phyloP scores from a whole-genome alignment of 805 yeast genomes.

The Saccharomycopsis malanga region DNA sequence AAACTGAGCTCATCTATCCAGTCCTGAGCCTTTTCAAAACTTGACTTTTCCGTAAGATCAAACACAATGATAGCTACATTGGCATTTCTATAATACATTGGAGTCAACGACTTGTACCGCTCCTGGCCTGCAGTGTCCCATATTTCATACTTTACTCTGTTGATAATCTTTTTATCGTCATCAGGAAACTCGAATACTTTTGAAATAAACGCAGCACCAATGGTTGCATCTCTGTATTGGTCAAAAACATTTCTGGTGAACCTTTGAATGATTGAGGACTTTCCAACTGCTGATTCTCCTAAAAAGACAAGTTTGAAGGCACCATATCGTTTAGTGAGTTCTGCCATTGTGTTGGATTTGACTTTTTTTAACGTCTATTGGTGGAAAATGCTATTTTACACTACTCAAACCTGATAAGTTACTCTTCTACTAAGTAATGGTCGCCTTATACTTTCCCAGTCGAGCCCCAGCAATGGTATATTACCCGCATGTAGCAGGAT shows the following conservation, averaged over 20 bases:
- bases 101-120: conserved; percentile 73
- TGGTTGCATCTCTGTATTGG: conserved; percentile 78
- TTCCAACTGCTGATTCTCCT: conserved; percentile 46
- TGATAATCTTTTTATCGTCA: conserved; percentile 25
- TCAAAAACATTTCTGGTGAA: conserved; percentile 55
- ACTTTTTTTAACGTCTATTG: background rate
- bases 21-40: conserved; percentile 70
- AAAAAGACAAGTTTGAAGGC: conserved; percentile 36
- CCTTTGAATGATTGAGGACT: conserved; percentile 42
- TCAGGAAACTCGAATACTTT: conserved; percentile 46
- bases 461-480: too few relatives aligned
- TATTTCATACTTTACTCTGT: conserved; percentile 49
- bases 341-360: conserved; percentile 15
- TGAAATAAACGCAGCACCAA: conserved; percentile 97
- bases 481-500: too few relatives aligned
- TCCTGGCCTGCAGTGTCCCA: conserved; percentile 99
- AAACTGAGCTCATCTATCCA: conserved; percentile 91
- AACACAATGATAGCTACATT: conserved; percentile 83
- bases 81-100: conserved; percentile 77
- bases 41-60: conserved; percentile 65
- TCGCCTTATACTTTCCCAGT: too few relatives aligned
- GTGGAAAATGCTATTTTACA: background rate
- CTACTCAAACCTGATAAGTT: background rate
- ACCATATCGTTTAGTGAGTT: conserved; percentile 17
- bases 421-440: too few relatives aligned